Evolutionary conservation across 73 alveolate species (phyloP), one percentile per base, ranked within the genome.

Genomic region (Paramecium octaurelia): DNA sequence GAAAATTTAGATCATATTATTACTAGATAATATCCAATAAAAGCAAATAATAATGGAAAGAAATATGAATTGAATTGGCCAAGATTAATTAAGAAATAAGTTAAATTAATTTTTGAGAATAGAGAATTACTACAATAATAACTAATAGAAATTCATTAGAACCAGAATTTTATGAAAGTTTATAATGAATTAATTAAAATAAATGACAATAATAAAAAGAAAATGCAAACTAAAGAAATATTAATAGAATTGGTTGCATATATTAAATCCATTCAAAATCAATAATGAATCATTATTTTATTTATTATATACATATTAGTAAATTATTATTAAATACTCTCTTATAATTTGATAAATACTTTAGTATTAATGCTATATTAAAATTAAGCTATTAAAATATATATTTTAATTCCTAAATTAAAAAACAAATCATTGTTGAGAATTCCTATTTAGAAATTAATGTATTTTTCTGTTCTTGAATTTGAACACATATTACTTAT

Each of bases 11-110:
- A 64, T 64, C 44, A 64, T 11, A 64, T 64, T 64, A 64, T 64
- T 11, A 29, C 83, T 3, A 64, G 83, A 64, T 64, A 27, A 29
- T 64, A 64, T 24, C 83, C 83, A 10, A 29, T 29, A 5, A 27
- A 27, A 64, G 21, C 44, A 12, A 64, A 34, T 64, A 29, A 64
- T 29, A 64, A 64, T 64, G 83, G 83, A 29, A 64, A 64, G 10
- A 64, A 64, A 64, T 64, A 64, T 24, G 83, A 64, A 64, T 11
- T 64, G 16, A 64, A 64, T 64, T 64, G 83, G 83, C 83, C 83
- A 2, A 64, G 83, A 23, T 34, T 64, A 29, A 64, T 64, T 3
- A 64, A 64, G 29, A 64, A 64, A 23, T 64, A 64, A 64, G 38
- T 27, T 27, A 64, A 64, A 24, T 29, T 64, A 64, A 64, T 64